Evolutionary conservation across 2,329 filamentous ascomycete genomes (phyloP).

Genomic region (Sporothrix brunneoviolacea): DNA sequence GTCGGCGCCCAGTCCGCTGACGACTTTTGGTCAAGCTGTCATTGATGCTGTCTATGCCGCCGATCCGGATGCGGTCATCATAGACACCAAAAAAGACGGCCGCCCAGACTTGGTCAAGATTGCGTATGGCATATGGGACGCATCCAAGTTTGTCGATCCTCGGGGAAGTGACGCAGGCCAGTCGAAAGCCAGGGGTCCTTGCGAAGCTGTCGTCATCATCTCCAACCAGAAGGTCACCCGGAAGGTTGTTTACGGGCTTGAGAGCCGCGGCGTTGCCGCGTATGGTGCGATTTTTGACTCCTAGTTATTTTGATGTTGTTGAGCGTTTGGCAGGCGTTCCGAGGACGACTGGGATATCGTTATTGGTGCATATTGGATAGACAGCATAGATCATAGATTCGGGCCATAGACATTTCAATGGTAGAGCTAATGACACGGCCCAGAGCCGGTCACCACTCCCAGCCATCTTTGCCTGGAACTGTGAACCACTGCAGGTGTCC

Average conservation of each 20-base stretch:
- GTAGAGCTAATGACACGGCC: too few relatives aligned
- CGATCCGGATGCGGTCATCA: conserved; percentile 17
- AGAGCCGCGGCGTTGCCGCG: conserved; percentile 26
- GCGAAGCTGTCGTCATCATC: conserved; percentile 27
- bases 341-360: too few relatives aligned
- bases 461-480: too few relatives aligned
- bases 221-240: conserved; percentile 28
- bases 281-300: conserved; percentile 29
- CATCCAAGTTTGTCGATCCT: not conserved
- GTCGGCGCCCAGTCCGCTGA: conserved; percentile 28
- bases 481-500: too few relatives aligned
- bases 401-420: too few relatives aligned
- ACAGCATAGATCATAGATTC: too few relatives aligned
- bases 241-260: conserved; percentile 27
- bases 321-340: not conserved
- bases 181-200: conserved; percentile 3
- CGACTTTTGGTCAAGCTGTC: conserved; percentile 32
- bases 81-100: conserved; percentile 15
- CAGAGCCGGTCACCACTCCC: too few relatives aligned
- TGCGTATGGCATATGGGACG: conserved; percentile 14
- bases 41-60: conserved; percentile 16
- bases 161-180: not conserved
- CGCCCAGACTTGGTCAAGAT: conserved; percentile 16
- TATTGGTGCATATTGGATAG: too few relatives aligned
- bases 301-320: not conserved